A percentile compares a stretch with the other conserved stretches of the same genome.
Evolutionary conservation across 2,329 filamentous ascomycete genomes (phyloP).

Genomic region (Proliferodiscus dingleyae): DNA sequence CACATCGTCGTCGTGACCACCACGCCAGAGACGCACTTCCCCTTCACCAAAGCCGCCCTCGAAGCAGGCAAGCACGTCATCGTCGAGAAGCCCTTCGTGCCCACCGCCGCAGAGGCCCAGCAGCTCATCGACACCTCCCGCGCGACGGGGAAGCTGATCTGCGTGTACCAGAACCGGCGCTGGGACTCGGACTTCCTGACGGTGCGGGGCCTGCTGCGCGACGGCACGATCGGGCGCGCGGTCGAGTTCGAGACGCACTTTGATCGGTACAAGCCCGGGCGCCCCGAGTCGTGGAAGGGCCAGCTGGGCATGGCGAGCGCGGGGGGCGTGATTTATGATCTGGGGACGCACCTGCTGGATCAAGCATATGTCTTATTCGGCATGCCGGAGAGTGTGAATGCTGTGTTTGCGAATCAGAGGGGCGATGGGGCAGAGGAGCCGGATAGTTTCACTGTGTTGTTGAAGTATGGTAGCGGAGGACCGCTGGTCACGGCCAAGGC

Average conservation of each 20-base stretch:
- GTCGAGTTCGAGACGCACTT: conserved; percentile 78
- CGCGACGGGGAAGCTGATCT: conserved; percentile 36
- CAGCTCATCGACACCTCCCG: conserved; percentile 45
- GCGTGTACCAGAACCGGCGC: conserved; percentile 50
- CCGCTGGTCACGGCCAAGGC: conserved; percentile 66
- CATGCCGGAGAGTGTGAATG: conserved; percentile 61
- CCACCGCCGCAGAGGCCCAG: conserved; percentile 62
- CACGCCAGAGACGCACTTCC: conserved; percentile 66
- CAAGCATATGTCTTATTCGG: conserved; percentile 70
- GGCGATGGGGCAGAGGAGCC: conserved; percentile 45
- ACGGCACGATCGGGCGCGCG: conserved; percentile 61
- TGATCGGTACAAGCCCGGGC: conserved; percentile 63
- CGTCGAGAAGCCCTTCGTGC: conserved; percentile 79
- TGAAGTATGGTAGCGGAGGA: conserved; percentile 56
- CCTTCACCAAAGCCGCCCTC: conserved; percentile 59
- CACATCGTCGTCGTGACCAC: conserved; percentile 69
- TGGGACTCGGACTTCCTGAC: conserved; percentile 77
- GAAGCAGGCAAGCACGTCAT: conserved; percentile 71
- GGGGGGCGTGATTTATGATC: conserved; percentile 65
- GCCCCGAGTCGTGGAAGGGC: conserved; percentile 63
- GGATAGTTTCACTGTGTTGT: conserved; percentile 57
- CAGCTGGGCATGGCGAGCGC: conserved; percentile 53
- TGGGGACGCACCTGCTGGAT: conserved; percentile 73
- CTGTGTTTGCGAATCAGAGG: conserved; percentile 62
- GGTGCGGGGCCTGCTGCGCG: conserved; percentile 55